A percentile compares a stretch with the other conserved stretches of the same genome.
These are phyloP conservation scores for Xylaria sp. DNA, from an alignment of 2,329 filamentous ascomycete species.

Conservation along the genomic window DNA sequence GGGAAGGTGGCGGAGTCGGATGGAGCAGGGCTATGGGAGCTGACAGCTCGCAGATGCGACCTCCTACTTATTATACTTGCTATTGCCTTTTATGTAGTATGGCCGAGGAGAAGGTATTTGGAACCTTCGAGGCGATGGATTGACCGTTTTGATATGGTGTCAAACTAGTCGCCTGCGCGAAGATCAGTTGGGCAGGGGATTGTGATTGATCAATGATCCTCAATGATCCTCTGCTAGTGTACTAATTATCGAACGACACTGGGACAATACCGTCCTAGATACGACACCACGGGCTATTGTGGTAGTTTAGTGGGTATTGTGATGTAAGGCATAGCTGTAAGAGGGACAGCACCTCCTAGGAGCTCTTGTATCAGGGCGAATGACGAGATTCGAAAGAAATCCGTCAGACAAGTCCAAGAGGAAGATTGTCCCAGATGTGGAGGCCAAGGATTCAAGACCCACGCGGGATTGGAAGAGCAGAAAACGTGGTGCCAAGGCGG, in stretches of 20 bases:
- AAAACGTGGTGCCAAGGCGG: slow-evolving; percentile 31
- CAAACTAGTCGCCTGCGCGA: neutral
- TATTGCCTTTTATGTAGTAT: neutral
- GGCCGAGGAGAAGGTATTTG: neutral
- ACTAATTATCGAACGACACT: neutral
- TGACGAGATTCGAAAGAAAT: slow-evolving; percentile 1
- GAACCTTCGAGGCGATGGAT: neutral
- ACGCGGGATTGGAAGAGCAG: slow-evolving; percentile 11
- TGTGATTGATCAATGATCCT: neutral
- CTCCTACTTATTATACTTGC: neutral
- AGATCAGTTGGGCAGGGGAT: slow-evolving; percentile 6
- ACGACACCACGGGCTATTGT: too few relatives aligned
- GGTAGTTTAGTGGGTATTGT: too few relatives aligned
- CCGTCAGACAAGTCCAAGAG: neutral
- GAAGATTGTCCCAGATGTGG: neutral
- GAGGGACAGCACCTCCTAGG: too few relatives aligned
- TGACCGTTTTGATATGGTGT: slow-evolving; percentile 4
- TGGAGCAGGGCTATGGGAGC: slow-evolving; percentile 4
- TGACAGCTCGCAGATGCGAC: slow-evolving; percentile 22
- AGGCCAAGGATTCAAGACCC: slow-evolving; percentile 16
- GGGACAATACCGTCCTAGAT: too few relatives aligned
- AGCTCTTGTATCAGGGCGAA: too few relatives aligned
- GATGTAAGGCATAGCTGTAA: too few relatives aligned
- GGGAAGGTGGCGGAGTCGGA: neutral
- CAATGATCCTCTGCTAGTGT: neutral